Conservation (phyloP, 2,329 filamentous ascomycete species). For the Hypoxylon sp. region DNA sequence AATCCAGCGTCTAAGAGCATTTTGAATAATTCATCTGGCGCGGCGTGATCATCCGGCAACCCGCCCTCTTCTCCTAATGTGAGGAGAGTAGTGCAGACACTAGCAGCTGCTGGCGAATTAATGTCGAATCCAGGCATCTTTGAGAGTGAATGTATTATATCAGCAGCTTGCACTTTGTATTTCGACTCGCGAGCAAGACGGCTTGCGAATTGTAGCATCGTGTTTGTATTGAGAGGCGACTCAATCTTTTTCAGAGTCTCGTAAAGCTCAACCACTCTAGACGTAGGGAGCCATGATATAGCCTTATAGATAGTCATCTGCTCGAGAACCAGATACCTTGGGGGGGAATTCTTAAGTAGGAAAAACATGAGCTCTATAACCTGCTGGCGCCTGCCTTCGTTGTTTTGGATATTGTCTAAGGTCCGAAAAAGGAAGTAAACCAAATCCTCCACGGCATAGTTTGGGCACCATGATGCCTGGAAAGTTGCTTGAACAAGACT, state of each 20-base stretch:
- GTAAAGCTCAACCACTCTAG: constrained; percentile 40
- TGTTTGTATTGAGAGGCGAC: constrained; percentile 56
- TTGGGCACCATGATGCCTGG: constrained; percentile 50
- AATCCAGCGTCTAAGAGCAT: constrained; percentile 73
- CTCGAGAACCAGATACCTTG: constrained; percentile 47
- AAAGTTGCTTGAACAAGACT: constrained; percentile 50
- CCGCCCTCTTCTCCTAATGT: constrained; percentile 54
- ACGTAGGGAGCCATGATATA: constrained; percentile 24
- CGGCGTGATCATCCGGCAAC: constrained; percentile 59
- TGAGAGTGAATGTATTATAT: constrained; percentile 60
- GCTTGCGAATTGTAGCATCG: constrained; percentile 64
- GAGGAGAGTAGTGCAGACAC: constrained; percentile 73
- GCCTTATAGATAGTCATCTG: constrained; percentile 46
- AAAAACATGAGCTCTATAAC: constrained; percentile 42
- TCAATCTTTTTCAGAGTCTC: constrained; percentile 43
- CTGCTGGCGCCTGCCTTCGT: constrained; percentile 14
- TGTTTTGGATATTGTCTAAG: constrained; percentile 3
- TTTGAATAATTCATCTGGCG: constrained; percentile 68
- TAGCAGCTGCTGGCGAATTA: constrained; percentile 63
- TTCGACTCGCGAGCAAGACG: constrained; percentile 59
- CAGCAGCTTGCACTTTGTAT: constrained; percentile 61
- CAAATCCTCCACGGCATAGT: constrained; percentile 53
- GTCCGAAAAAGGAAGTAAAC: constrained; percentile 46
- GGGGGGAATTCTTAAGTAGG: constrained; percentile 46
- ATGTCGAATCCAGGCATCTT: constrained; percentile 58